Conservation (phyloP, 768 basidiomycete species). For the Phaffia australis region DNA sequence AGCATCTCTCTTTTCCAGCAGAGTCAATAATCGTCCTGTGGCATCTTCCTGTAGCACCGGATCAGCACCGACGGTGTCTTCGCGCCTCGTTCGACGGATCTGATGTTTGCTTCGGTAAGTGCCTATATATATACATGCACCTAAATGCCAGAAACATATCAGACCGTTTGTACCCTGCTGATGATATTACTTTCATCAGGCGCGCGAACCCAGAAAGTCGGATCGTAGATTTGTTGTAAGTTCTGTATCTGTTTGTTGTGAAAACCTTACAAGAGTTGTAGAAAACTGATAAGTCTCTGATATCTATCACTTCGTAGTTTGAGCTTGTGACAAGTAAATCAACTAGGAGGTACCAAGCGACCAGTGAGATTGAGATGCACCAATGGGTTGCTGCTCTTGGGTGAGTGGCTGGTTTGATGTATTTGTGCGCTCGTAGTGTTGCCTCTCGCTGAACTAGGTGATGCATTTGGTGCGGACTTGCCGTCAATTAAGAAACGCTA, state of each 20-base stretch:
- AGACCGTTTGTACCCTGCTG: background rate
- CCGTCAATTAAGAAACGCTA: background rate
- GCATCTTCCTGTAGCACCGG: background rate
- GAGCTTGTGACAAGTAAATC: conserved; percentile 21
- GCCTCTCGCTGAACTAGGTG: too few relatives aligned
- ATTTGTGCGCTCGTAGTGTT: background rate
- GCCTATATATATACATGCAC: too few relatives aligned
- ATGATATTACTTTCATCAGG: conserved; percentile 5
- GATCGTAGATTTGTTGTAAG: conserved; percentile 23
- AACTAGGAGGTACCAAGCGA: conserved; percentile 21
- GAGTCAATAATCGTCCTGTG: too few relatives aligned
- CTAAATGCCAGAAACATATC: too few relatives aligned
- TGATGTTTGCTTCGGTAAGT: conserved; percentile 24
- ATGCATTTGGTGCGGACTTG: background rate
- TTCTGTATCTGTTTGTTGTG: background rate
- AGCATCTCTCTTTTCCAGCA: too few relatives aligned
- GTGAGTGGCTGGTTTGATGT: background rate
- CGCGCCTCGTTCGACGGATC: conserved; percentile 8
- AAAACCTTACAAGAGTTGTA: too few relatives aligned
- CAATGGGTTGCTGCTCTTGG: conserved; percentile 24
- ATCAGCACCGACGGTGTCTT: conserved; percentile 4
- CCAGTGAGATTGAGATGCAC: conserved; percentile 22
- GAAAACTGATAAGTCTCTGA: background rate
- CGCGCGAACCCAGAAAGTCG: conserved; percentile 19
- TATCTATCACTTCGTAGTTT: background rate